A percentile compares a stretch with the other conserved stretches of the same genome.
phyloP scores from a whole-genome alignment of 352 stramenopile genomes.

The Phytophthora capsici region DNA sequence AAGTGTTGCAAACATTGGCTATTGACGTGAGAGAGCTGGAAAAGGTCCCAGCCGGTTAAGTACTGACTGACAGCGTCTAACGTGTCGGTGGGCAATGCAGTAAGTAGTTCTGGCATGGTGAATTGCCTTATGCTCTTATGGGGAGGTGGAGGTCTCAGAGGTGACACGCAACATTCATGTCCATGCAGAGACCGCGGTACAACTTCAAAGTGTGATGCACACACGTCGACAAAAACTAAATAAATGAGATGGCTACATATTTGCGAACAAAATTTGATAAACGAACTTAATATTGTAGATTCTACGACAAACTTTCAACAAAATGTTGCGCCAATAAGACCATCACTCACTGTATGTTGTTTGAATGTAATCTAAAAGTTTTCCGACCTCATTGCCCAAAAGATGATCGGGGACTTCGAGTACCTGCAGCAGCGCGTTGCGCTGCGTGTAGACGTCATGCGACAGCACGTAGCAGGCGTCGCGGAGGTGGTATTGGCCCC shows the following conservation, averaged over 20 bases:
- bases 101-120: not conserved
- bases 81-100: not conserved
- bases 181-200: slow-evolving; percentile 12
- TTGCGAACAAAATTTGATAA: no score
- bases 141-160: not conserved
- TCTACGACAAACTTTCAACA: no score
- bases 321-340: no score
- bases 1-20: slow-evolving; percentile 3
- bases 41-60: slow-evolving; percentile 13
- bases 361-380: not conserved
- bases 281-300: no score
- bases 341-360: not conserved
- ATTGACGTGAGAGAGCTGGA: slow-evolving; percentile 15
- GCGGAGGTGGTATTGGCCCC: slow-evolving; percentile 79
- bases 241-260: no score
- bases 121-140: not conserved
- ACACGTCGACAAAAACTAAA: not conserved
- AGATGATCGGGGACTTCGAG: slow-evolving; percentile 86
- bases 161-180: slow-evolving; percentile 9
- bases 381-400: no score
- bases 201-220: slow-evolving; percentile 11
- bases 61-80: slow-evolving; percentile 14
- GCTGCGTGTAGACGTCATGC: slow-evolving; percentile 80
- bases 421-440: slow-evolving; percentile 86
- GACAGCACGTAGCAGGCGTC: slow-evolving; percentile 60